Base-by-base conservation (phyloP, 2,329 filamentous ascomycete genomes). In the Fusarium goolgardi region DNA sequence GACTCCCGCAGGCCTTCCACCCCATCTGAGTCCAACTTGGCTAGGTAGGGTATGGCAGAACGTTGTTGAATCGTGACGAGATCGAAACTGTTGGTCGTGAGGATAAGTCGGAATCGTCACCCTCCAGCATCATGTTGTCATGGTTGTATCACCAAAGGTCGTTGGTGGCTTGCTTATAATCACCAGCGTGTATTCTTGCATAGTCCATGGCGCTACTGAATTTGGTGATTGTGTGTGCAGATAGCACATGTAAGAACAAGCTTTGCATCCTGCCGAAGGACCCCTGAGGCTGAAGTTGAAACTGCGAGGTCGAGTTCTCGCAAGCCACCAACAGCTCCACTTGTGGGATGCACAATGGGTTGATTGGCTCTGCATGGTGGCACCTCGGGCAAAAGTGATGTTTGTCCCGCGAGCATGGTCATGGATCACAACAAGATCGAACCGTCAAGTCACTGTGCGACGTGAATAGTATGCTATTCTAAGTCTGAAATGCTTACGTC, bases 111-210 rank as follows among this genome's bases (percentile, higher is more conserved):
- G n/a, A 25, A 11, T 29, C 11, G 5, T 27, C 11, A 29, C 12
- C 20, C 20, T 29, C 25, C 20, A 41, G 15, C 41, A 31, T 31
- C 2, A 11, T 46, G 18, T 11, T 39, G 20, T 31, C 46, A 61
- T 60, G 20, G 16, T 34, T n/a, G 34, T 54, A 29, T 18, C 10
- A 7, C 8, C 21, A 9, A 32, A 7, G 18, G 16, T 10, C 21
- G 25, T 16, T 46, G 16, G 55, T 32, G 46, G 46, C 31, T 61
- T 37, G 32, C 29, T 34, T 60, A 53, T 21, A 5, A 32, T 10
- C 9, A 9, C 15, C 15, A 15, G 10, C 10, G 10, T 41, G 18
- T 20, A 21, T 51, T 34, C n/a, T 31, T 29, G 13, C 25, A 46
- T 53, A 6, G 18, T 31, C 7, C 21, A 40, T 13, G 16, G 31